Conservation (phyloP, 2,329 filamentous ascomycete species). For the Apiospora malaysiana region DNA sequence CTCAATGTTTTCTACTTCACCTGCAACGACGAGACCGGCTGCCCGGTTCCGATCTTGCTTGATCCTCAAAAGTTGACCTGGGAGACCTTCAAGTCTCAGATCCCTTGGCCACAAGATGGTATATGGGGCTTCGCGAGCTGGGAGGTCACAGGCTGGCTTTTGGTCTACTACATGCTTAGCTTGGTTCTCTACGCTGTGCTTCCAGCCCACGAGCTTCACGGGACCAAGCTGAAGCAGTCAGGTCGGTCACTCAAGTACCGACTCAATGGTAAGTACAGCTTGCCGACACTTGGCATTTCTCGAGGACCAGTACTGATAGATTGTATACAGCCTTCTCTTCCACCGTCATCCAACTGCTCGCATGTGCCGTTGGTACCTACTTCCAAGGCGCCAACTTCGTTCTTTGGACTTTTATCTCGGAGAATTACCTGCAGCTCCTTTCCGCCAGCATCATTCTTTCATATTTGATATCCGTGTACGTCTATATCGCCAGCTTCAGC, state of each 20-base stretch:
- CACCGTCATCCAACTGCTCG: constrained; percentile 73
- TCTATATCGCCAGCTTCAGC: constrained; percentile 82
- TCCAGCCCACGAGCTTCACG: constrained; percentile 74
- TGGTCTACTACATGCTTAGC: constrained; percentile 81
- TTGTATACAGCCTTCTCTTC: constrained; percentile 71
- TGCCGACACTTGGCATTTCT: neutral
- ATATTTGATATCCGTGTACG: constrained; percentile 73
- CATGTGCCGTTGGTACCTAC: constrained; percentile 75
- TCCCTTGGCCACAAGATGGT: constrained; percentile 80
- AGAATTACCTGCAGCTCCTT: constrained; percentile 87
- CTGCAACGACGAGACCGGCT: constrained; percentile 93
- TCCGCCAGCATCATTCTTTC: constrained; percentile 83
- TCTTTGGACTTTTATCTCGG: constrained; percentile 91
- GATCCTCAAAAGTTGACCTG: constrained; percentile 73
- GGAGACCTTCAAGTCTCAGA: constrained; percentile 76
- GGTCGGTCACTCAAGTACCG: constrained; percentile 83
- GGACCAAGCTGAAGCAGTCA: constrained; percentile 66
- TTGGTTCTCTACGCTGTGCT: constrained; percentile 78
- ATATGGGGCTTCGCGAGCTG: constrained; percentile 72
- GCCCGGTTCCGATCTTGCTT: constrained; percentile 82
- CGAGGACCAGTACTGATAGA: neutral
- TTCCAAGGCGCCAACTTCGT: constrained; percentile 80
- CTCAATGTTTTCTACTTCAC: constrained; percentile 81
- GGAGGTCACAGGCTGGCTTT: constrained; percentile 69
- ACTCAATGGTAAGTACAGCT: constrained; percentile 68